Evolutionary conservation across 2,329 filamentous ascomycete genomes (phyloP).

Genomic region (Chaetoscypha palmicola): DNA sequence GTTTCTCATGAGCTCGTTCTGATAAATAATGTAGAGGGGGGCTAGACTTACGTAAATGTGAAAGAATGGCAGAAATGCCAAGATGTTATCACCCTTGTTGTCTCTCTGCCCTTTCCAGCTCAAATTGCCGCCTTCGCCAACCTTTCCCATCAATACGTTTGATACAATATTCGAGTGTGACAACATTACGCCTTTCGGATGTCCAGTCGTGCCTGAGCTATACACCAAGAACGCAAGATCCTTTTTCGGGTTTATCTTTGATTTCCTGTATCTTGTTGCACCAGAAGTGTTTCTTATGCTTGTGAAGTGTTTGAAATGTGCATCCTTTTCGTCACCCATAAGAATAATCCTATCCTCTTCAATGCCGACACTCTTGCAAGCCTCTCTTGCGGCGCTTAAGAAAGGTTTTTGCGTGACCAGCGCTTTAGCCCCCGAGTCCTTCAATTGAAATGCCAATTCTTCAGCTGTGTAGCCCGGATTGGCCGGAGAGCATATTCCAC

Average conservation of each 20-base stretch:
- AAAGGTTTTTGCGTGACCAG: conserved; percentile 66
- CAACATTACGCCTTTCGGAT: conserved; percentile 87
- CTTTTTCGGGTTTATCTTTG: conserved; percentile 57
- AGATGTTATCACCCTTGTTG: conserved; percentile 61
- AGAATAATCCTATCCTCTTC: conserved; percentile 66
- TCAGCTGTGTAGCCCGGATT: conserved; percentile 81
- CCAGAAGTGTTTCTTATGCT: conserved; percentile 59
- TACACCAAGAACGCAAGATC: conserved; percentile 84
- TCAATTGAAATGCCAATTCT: conserved; percentile 79
- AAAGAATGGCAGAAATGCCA: conserved; percentile 83
- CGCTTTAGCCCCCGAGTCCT: conserved; percentile 67
- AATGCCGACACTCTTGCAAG: conserved; percentile 64
- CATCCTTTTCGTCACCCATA: conserved; percentile 62
- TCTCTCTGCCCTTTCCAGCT: conserved; percentile 50
- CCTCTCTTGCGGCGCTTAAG: conserved; percentile 57
- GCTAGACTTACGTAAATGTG: conserved; percentile 69
- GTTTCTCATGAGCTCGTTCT: conserved; percentile 6
- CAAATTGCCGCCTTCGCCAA: conserved; percentile 49
- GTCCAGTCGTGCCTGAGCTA: conserved; percentile 80
- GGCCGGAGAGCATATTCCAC: conserved; percentile 73
- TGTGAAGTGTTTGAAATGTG: conserved; percentile 63
- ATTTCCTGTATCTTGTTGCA: conserved; percentile 49
- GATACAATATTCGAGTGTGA: conserved; percentile 76
- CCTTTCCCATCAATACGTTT: conserved; percentile 54
- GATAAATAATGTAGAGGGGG: neutral